phyloP scores from a whole-genome alignment of 371 early-diverging fungal genomes.

The Cokeromyces recurvatus region DNA sequence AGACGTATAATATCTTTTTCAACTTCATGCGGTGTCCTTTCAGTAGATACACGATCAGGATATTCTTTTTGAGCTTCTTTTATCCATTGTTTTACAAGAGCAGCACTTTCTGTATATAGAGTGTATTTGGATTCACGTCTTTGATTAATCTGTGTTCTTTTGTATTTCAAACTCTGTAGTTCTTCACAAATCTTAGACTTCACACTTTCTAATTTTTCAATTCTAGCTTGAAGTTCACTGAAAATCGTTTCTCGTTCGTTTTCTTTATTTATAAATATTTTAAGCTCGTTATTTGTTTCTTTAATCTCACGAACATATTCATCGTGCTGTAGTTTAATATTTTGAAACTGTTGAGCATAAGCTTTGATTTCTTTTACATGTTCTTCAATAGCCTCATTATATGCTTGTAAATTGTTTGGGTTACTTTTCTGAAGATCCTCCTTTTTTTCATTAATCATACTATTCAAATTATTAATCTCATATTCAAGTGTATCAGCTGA shows the following conservation, averaged over 20 bases:
- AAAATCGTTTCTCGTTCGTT: background rate
- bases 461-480: slow-evolving; percentile 5
- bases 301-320: background rate
- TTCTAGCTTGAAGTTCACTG: background rate
- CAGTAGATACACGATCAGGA: slow-evolving; percentile 60
- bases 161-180: too few species aligned
- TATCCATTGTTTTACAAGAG: slow-evolving; percentile 32
- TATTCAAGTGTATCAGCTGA: background rate
- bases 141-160: too few species aligned
- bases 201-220: slow-evolving; percentile 6
- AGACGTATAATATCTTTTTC: slow-evolving; percentile 25
- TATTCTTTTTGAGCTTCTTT: slow-evolving; percentile 53
- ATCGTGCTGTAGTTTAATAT: slow-evolving; percentile 2
- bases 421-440: slow-evolving; percentile 59
- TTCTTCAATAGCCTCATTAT: slow-evolving; percentile 39
- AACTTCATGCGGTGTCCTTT: slow-evolving; percentile 42
- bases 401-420: slow-evolving; percentile 57
- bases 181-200: background rate
- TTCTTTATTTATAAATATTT: slow-evolving; percentile 9
- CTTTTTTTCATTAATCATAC: slow-evolving; percentile 15
- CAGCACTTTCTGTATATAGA: background rate
- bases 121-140: background rate
- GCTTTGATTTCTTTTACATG: slow-evolving; percentile 8
- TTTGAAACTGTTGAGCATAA: slow-evolving; percentile 10
- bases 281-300: slow-evolving; percentile 5